Conservation (phyloP, 2,329 filamentous ascomycete genomes). For the Diaporthe velutina region DNA sequence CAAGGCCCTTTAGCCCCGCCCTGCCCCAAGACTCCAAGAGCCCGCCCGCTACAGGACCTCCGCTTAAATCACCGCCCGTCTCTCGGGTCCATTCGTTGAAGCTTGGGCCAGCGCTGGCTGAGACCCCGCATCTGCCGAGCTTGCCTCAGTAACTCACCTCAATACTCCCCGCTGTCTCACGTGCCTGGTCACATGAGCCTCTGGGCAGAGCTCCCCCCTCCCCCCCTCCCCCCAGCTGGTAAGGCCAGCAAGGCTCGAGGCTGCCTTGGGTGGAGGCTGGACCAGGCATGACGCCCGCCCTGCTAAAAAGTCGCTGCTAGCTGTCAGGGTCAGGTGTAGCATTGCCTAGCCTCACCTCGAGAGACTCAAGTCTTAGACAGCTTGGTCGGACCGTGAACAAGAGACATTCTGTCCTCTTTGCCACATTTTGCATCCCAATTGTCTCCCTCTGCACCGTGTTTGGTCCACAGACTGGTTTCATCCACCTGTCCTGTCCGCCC, state of each 20-base stretch:
- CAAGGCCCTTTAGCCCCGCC: not conserved
- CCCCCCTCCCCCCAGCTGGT: not conserved
- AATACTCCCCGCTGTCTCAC: not conserved
- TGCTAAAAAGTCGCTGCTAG: not conserved
- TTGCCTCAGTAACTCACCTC: not conserved
- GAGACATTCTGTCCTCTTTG: constrained; percentile 30
- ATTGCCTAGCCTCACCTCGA: constrained; percentile 26
- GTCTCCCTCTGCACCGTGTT: not conserved
- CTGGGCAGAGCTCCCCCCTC: not conserved
- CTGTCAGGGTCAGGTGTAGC: constrained; percentile 19
- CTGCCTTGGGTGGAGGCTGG: not conserved
- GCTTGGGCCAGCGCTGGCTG: constrained; percentile 13
- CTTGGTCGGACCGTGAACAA: not conserved
- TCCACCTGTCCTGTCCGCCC: not conserved
- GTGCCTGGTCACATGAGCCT: constrained; percentile 20
- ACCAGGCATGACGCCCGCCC: constrained; percentile 5
- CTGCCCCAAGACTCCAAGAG: not conserved
- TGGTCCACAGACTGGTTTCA: not conserved
- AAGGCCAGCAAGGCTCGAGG: constrained; percentile 32
- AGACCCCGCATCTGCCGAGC: constrained; percentile 17
- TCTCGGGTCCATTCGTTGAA: not conserved
- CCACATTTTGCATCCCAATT: not conserved
- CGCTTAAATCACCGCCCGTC: not conserved
- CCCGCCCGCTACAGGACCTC: not conserved
- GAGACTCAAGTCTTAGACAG: not conserved